Conservation (phyloP, 768 basidiomycete species). For the Boletus sp. region DNA sequence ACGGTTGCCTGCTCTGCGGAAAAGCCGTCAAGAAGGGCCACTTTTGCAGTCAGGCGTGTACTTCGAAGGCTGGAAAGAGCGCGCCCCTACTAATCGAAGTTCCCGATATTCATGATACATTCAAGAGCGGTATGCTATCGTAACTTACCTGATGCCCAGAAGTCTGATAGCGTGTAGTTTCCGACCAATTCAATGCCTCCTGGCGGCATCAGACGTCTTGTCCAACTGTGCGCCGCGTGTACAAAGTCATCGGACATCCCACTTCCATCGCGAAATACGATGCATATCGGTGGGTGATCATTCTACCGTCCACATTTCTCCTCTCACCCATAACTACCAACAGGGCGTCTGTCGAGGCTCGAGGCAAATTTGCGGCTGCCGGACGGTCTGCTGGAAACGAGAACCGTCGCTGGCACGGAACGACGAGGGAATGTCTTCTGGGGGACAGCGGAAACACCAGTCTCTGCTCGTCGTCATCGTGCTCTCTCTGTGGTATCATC, state of each 20-base stretch:
- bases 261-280: constrained; percentile 54
- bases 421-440: constrained; percentile 59
- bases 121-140: constrained; percentile 54
- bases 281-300: constrained; percentile 50
- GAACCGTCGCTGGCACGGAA: constrained; percentile 76
- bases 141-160: background rate
- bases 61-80: constrained; percentile 50
- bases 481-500: constrained; percentile 64
- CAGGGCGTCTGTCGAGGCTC: constrained; percentile 55
- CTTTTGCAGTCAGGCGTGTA: constrained; percentile 60
- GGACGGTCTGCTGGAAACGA: constrained; percentile 67
- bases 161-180: constrained; percentile 38
- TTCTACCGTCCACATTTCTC: background rate
- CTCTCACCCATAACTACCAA: constrained; percentile 1
- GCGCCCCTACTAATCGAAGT: constrained; percentile 62
- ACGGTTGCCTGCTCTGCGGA: constrained; percentile 61
- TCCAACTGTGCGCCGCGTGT: constrained; percentile 58
- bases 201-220: constrained; percentile 63
- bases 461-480: constrained; percentile 51
- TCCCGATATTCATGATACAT: constrained; percentile 56
- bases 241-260: constrained; percentile 58
- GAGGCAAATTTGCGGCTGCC: constrained; percentile 53
- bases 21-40: constrained; percentile 58
- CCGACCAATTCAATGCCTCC: constrained; percentile 65
- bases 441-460: constrained; percentile 59